A percentile compares a stretch with the other conserved stretches of the same genome.
These are phyloP conservation scores for Penicillium paxilli DNA, from an alignment of 495 filamentous ascomycete species.

Conservation along the genomic window DNA sequence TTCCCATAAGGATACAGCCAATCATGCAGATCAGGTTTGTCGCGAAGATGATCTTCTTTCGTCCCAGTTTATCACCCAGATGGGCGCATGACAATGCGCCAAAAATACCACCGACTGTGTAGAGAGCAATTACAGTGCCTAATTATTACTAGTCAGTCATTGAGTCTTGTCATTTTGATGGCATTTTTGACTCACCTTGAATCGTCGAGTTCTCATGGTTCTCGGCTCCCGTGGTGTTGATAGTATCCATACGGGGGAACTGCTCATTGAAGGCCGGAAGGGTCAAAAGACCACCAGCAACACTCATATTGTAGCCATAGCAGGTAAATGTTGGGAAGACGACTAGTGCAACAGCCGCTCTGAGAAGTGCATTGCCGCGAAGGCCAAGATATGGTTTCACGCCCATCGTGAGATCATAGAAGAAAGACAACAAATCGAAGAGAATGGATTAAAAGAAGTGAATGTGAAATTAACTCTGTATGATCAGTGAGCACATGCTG, in stretches of 20 bases:
- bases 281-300: conserved; percentile 42
- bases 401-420: conserved; percentile 13
- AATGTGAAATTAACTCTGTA: background rate
- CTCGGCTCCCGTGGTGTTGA: conserved; percentile 34
- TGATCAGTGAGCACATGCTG: background rate
- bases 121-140: conserved; percentile 34
- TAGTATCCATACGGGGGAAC: conserved; percentile 55
- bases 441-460: background rate
- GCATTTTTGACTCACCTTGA: conserved; percentile 36
- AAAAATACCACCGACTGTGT: conserved; percentile 33
- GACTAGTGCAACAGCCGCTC: conserved; percentile 36
- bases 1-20: conserved; percentile 42
- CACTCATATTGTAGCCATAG: conserved; percentile 55
- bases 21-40: conserved; percentile 30
- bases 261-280: conserved; percentile 40
- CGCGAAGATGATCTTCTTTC: conserved; percentile 30
- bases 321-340: conserved; percentile 49
- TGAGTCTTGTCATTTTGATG: too few relatives aligned
- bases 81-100: conserved; percentile 31
- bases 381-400: conserved; percentile 35
- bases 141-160: too few relatives aligned
- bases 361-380: conserved; percentile 32
- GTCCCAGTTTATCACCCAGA: conserved; percentile 28
- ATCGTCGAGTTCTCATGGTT: conserved; percentile 38
- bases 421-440: conserved; percentile 7